Percentiles rank a stretch among this genome's conserved stretches.
phyloP scores from a whole-genome alignment of 495 filamentous ascomycete species.

The Talaromyces proteolyticus region DNA sequence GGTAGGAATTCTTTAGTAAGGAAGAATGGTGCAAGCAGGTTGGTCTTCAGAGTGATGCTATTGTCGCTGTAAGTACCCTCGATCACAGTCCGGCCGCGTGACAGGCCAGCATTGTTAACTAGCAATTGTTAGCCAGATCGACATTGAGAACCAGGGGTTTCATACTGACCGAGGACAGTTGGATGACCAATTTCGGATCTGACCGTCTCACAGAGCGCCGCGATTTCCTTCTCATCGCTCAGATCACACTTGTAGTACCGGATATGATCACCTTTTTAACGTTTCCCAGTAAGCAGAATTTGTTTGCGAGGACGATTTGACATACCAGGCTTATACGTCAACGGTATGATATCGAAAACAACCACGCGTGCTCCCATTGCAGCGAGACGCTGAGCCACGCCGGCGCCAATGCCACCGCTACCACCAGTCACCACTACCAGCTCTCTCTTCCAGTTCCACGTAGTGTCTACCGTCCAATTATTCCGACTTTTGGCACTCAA shows the following conservation, averaged over 20 bases:
- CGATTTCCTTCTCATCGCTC: slow-evolving; percentile 55
- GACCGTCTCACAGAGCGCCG: slow-evolving; percentile 53
- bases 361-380: slow-evolving; percentile 47
- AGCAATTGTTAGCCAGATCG: slow-evolving; percentile 21
- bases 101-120: slow-evolving; percentile 78
- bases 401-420: slow-evolving; percentile 54
- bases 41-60: slow-evolving; percentile 56
- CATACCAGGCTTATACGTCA: slow-evolving; percentile 49
- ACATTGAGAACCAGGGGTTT: neutral
- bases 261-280: slow-evolving; percentile 18
- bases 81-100: slow-evolving; percentile 59
- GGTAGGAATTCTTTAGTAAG: slow-evolving; percentile 75
- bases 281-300: neutral
- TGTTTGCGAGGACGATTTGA: neutral
- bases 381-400: slow-evolving; percentile 48
- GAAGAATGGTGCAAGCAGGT: slow-evolving; percentile 67
- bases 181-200: slow-evolving; percentile 44
- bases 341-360: slow-evolving; percentile 54
- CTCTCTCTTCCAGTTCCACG: slow-evolving; percentile 56
- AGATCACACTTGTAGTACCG: slow-evolving; percentile 73
- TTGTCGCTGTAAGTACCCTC: slow-evolving; percentile 56
- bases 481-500: slow-evolving; percentile 27
- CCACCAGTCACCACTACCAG: slow-evolving; percentile 61
- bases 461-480: slow-evolving; percentile 45
- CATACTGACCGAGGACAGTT: slow-evolving; percentile 8